Evolutionary conservation across 129 eudicot species (phyloP).

Genomic region (Cynara cardunculus): DNA sequence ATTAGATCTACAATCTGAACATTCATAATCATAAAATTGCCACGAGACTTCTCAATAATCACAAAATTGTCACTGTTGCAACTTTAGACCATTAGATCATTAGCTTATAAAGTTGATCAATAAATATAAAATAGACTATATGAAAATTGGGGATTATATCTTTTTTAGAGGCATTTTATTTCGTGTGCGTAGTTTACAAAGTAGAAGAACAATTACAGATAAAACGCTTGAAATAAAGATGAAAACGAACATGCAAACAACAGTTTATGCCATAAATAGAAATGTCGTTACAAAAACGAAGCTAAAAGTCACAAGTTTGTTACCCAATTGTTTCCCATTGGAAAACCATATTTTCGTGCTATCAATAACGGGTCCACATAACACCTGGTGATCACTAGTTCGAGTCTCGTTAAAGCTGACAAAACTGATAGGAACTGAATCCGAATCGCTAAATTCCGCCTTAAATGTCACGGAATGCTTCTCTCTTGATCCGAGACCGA

Average conservation of each 20-base stretch:
- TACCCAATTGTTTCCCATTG: neutral
- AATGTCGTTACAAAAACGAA: neutral
- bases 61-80: no score
- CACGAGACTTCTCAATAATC: no score
- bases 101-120: no score
- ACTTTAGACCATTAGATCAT: no score
- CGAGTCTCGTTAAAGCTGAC: conserved; percentile 28
- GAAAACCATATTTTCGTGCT: conserved; percentile 14
- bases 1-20: no score
- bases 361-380: conserved; percentile 45
- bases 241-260: neutral
- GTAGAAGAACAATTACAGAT: neutral
- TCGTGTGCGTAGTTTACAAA: neutral
- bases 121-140: no score
- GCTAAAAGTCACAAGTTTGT: neutral
- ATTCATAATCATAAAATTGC: no score
- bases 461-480: conserved; percentile 19
- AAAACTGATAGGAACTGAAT: conserved; percentile 14
- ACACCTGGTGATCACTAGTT: conserved; percentile 22
- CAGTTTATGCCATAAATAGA: neutral
- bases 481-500: conserved; percentile 33
- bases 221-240: neutral
- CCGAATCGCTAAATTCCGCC: neutral
- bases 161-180: neutral
- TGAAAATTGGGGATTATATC: no score